Conservation (phyloP, 345 rosid species). For the Aquilaria yunnanensis region DNA sequence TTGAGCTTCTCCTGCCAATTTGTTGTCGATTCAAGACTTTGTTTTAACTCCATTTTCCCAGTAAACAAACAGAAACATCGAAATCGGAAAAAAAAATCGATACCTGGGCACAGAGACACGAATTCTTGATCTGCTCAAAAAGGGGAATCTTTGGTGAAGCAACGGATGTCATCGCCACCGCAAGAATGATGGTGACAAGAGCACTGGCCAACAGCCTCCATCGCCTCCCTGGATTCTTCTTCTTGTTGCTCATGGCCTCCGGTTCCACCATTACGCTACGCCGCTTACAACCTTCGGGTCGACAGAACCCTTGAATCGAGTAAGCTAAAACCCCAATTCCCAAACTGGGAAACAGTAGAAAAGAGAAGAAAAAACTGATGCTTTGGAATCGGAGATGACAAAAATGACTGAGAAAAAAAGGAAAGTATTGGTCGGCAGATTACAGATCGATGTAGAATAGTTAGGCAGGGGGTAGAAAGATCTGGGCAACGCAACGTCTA, state of each 20-base stretch:
- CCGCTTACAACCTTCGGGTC: not conserved
- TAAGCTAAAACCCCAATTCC: too few species aligned
- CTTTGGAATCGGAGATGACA: too few species aligned
- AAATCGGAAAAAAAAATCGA: constrained; percentile 5
- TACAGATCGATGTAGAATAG: too few species aligned
- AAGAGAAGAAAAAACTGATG: too few species aligned
- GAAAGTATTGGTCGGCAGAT: too few species aligned
- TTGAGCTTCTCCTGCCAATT: constrained; percentile 33
- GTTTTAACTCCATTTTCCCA: constrained; percentile 1
- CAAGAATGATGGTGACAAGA: constrained; percentile 29
- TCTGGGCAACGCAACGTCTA: too few species aligned
- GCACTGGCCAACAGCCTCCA: constrained; percentile 38
- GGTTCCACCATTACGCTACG: constrained; percentile 28
- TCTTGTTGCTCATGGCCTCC: constrained; percentile 23
- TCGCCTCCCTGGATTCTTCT: constrained; percentile 19
- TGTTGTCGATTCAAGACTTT: not conserved
- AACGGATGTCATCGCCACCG: constrained; percentile 32
- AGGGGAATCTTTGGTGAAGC: constrained; percentile 22
- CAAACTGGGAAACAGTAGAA: too few species aligned
- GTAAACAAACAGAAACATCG: constrained; percentile 1
- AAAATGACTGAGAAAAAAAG: too few species aligned
- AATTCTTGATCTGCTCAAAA: constrained; percentile 18
- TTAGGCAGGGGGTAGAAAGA: too few species aligned
- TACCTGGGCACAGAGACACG: constrained; percentile 67
- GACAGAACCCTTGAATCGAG: too few species aligned